A percentile compares a stretch with the other conserved stretches of the same genome.
Conservation (phyloP, 2,329 filamentous ascomycete genomes). For the Xylariales sp. region DNA sequence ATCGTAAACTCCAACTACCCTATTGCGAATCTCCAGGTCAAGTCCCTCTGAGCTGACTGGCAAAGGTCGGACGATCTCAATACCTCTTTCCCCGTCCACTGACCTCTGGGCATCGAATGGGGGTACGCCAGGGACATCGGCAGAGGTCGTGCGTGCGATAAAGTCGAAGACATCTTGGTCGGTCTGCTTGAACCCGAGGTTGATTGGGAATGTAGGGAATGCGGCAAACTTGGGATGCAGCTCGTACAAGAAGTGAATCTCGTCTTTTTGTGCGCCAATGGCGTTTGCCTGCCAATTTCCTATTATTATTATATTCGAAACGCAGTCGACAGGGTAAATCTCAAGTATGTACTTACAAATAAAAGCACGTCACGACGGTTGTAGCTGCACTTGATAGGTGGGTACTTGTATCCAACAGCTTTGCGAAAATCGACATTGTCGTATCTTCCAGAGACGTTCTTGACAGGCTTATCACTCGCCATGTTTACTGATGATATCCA, state of each 20-base stretch:
- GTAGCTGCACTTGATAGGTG: slow-evolving; percentile 17
- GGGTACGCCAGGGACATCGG: slow-evolving; percentile 31
- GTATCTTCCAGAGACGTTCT: slow-evolving; percentile 32
- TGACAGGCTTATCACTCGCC: slow-evolving; percentile 24
- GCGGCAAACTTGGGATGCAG: slow-evolving; percentile 36
- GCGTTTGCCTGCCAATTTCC: slow-evolving; percentile 26
- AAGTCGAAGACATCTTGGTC: slow-evolving; percentile 27
- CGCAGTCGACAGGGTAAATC: too few relatives aligned
- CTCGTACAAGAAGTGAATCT: slow-evolving; percentile 40
- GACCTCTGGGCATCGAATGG: slow-evolving; percentile 34
- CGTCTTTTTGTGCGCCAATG: slow-evolving; percentile 31
- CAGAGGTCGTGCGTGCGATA: slow-evolving; percentile 23
- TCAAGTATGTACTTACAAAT: slow-evolving; percentile 25
- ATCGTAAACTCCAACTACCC: slow-evolving; percentile 40
- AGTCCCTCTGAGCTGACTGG: slow-evolving; percentile 26
- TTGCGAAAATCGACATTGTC: slow-evolving; percentile 37
- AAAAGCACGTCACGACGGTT: slow-evolving; percentile 38
- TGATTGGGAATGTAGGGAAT: slow-evolving; percentile 43
- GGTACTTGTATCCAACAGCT: slow-evolving; percentile 29
- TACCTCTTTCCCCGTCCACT: slow-evolving; percentile 36
- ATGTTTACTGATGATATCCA: slow-evolving; percentile 17
- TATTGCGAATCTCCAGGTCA: slow-evolving; percentile 26
- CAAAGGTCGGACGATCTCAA: slow-evolving; percentile 31
- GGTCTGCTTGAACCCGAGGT: slow-evolving; percentile 39
- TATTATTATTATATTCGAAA: neutral